These are phyloP conservation scores for Colletotrichum horii DNA, from an alignment of 2,329 filamentous ascomycete genomes.

Conservation along the genomic window DNA sequence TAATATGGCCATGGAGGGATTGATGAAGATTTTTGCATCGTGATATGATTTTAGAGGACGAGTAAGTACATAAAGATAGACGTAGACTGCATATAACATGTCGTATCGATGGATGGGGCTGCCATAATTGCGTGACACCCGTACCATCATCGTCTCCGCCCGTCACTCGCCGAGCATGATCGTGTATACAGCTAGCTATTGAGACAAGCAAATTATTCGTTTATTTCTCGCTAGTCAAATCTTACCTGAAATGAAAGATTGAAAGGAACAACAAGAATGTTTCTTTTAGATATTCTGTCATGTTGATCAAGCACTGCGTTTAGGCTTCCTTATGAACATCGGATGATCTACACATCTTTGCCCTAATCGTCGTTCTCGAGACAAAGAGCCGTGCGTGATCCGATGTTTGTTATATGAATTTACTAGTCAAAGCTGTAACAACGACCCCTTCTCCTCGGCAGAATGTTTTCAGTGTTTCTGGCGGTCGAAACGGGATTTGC, in stretches of 20 bases:
- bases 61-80: neutral
- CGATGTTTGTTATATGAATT: neutral
- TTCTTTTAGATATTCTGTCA: neutral
- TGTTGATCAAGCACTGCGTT: neutral
- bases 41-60: neutral
- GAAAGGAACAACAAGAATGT: neutral
- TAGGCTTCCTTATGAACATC: neutral
- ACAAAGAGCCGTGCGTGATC: neutral
- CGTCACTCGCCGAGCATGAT: rapidly evolving
- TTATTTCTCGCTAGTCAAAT: neutral
- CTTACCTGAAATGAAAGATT: neutral
- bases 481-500: too few relatives aligned
- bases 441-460: too few relatives aligned
- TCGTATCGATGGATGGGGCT: neutral
- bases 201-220: neutral
- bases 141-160: neutral
- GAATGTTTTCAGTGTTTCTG: too few relatives aligned
- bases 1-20: constrained; percentile 60
- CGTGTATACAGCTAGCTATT: neutral
- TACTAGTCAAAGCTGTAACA: too few relatives aligned
- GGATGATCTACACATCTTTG: neutral
- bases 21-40: constrained; percentile 55
- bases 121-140: neutral
- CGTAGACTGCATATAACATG: neutral
- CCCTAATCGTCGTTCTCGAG: neutral